Evolutionary conservation across 139 green algal genomes (phyloP).

Genomic region (Penium margaritaceum): DNA sequence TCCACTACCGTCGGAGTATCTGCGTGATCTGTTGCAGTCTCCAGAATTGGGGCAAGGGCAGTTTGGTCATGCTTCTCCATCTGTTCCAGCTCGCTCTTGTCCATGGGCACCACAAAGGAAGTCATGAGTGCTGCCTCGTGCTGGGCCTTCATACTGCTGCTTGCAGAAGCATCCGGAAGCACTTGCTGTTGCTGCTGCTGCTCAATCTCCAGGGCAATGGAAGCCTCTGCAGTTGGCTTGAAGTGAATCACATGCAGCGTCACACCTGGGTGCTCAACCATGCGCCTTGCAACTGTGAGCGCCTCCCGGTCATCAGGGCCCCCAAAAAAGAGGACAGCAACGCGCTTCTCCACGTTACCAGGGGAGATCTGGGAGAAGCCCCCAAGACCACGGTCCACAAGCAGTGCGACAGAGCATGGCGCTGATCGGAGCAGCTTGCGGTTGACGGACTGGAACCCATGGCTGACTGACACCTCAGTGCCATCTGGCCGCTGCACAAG

Average conservation of each 20-base stretch:
- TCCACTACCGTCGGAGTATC: neutral
- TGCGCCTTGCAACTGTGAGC: slow-evolving; percentile 20
- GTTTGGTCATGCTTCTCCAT: too few relatives aligned
- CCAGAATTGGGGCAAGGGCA: too few relatives aligned
- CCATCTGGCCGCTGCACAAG: slow-evolving; percentile 21
- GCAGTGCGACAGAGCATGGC: slow-evolving; percentile 33
- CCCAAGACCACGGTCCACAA: slow-evolving; percentile 31
- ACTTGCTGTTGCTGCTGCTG: too few relatives aligned
- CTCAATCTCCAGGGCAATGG: slow-evolving; percentile 3
- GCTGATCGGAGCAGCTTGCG: slow-evolving; percentile 4
- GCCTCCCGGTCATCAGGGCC: slow-evolving; percentile 38
- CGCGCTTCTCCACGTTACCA: neutral
- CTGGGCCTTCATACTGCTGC: neutral
- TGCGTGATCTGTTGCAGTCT: too few relatives aligned
- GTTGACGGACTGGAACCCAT: slow-evolving; percentile 38
- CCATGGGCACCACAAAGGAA: neutral
- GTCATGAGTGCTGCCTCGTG: neutral
- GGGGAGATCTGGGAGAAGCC: slow-evolving; percentile 8
- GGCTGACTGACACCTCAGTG: slow-evolving; percentile 10
- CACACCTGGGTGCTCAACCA: slow-evolving; percentile 33
- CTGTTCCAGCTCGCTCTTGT: slow-evolving; percentile 14
- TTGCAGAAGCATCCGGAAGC: too few relatives aligned
- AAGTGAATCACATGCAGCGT: slow-evolving; percentile 22
- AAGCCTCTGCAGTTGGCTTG: neutral
- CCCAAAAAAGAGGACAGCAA: slow-evolving; percentile 38